Conservation (phyloP, 1,284 basidiomycete species). For the Boletellus deceptivus region DNA sequence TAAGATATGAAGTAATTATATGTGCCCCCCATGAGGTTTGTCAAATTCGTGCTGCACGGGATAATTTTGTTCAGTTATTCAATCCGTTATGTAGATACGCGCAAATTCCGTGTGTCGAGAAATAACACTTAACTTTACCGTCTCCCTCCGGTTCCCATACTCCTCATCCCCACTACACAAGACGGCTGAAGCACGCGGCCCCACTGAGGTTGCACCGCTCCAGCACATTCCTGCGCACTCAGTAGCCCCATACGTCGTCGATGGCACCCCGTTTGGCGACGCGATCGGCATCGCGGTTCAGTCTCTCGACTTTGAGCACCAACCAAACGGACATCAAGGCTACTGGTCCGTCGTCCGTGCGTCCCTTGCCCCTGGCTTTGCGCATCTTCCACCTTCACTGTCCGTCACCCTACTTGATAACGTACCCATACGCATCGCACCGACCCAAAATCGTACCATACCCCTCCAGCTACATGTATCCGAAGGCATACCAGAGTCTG, state of each 20-base stretch:
- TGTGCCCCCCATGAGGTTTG: slow-evolving; percentile 32
- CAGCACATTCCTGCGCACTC: slow-evolving; percentile 49
- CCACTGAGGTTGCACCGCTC: slow-evolving; percentile 22
- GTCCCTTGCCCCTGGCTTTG: slow-evolving; percentile 3
- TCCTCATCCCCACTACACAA: slow-evolving; percentile 3
- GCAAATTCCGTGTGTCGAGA: no score
- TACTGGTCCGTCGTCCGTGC: slow-evolving; percentile 21
- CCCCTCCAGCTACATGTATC: slow-evolving; percentile 48
- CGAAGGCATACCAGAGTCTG: slow-evolving; percentile 27
- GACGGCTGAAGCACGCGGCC: not conserved
- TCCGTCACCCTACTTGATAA: slow-evolving; percentile 36
- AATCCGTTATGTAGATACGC: slow-evolving; percentile 51
- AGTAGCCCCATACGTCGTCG: slow-evolving; percentile 60
- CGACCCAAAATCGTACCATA: slow-evolving; percentile 58
- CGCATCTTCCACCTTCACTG: slow-evolving; percentile 25
- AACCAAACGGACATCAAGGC: not conserved
- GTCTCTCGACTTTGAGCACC: slow-evolving; percentile 35
- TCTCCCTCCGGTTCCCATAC: slow-evolving; percentile 40
- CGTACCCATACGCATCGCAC: slow-evolving; percentile 45
- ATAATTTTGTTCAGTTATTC: not conserved
- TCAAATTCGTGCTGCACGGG: not conserved
- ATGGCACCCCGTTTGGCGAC: slow-evolving; percentile 65
- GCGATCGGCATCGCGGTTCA: slow-evolving; percentile 61
- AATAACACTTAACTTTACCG: slow-evolving; percentile 39
- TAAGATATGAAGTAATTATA: slow-evolving; percentile 59